These are phyloP conservation scores for Sinapis alba DNA, from an alignment of 441 rosid species.

Conservation along the genomic window DNA sequence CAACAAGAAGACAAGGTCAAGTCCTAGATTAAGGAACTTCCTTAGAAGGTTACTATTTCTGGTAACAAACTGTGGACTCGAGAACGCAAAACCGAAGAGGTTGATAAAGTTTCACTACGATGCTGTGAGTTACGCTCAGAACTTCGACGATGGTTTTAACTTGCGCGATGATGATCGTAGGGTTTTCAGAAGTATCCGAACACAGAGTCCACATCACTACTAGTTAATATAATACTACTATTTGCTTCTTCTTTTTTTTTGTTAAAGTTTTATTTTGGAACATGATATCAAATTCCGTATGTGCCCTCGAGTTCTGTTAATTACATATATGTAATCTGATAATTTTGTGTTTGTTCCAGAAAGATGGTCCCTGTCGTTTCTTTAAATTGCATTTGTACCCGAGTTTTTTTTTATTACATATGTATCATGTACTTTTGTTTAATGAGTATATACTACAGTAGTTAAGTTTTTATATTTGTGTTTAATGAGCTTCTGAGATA, in stretches of 20 bases:
- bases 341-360: background rate
- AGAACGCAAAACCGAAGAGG: slow-evolving; percentile 43
- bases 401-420: background rate
- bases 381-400: background rate
- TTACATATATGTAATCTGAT: background rate
- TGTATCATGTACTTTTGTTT: background rate
- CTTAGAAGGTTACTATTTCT: slow-evolving; percentile 51
- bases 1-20: slow-evolving; percentile 27
- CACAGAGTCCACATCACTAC: background rate
- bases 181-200: slow-evolving; percentile 9
- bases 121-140: slow-evolving; percentile 73
- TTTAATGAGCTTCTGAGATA: background rate
- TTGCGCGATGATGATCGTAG: slow-evolving; percentile 26
- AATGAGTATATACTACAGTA: background rate
- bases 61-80: slow-evolving; percentile 44
- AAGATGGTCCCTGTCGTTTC: background rate
- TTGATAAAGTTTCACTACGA: slow-evolving; percentile 66
- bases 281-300: background rate
- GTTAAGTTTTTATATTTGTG: background rate
- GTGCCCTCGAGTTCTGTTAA: background rate
- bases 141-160: slow-evolving; percentile 67
- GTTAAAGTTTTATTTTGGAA: background rate
- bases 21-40: slow-evolving; percentile 53
- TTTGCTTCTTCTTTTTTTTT: background rate
- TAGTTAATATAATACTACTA: background rate